A percentile compares a stretch with the other conserved stretches of the same genome.
phyloP scores from a whole-genome alignment of 768 basidiomycete species.

The Tricholoma bakamatsutake region DNA sequence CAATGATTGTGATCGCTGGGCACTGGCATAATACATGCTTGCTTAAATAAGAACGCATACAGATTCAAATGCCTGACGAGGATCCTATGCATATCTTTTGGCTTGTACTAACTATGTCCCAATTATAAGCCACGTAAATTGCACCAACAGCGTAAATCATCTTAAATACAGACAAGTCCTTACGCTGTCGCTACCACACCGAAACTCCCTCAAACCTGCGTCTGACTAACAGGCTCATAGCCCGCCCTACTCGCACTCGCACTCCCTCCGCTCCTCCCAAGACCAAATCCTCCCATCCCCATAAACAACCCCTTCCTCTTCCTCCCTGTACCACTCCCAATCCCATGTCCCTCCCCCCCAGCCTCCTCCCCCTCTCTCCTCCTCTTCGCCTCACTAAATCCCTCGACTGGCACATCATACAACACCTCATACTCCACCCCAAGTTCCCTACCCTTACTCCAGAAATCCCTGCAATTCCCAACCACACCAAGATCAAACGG shows the following conservation, averaged over 20 bases:
- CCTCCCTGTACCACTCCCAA: conserved; percentile 20
- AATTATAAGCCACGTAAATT: no score
- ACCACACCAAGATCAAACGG: conserved; percentile 85
- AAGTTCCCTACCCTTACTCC: conserved; percentile 78
- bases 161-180: no score
- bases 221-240: conserved; percentile 63
- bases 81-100: no score
- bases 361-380: conserved; percentile 53
- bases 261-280: conserved; percentile 26
- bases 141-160: no score
- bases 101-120: no score
- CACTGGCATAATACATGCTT: no score
- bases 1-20: no score
- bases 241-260: conserved; percentile 46
- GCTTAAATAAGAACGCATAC: no score
- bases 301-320: conserved; percentile 49
- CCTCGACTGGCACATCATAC: conserved; percentile 86
- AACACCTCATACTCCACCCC: conserved; percentile 87
- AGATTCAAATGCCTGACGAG: no score
- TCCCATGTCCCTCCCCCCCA: conserved; percentile 7
- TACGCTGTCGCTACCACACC: no score
- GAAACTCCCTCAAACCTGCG: conserved; percentile 24
- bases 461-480: conserved; percentile 90
- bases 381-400: conserved; percentile 70
- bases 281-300: conserved; percentile 32